Evolutionary conservation across 257 asterid genomes (phyloP).

Genomic region (Solanum bulbocastanum): DNA sequence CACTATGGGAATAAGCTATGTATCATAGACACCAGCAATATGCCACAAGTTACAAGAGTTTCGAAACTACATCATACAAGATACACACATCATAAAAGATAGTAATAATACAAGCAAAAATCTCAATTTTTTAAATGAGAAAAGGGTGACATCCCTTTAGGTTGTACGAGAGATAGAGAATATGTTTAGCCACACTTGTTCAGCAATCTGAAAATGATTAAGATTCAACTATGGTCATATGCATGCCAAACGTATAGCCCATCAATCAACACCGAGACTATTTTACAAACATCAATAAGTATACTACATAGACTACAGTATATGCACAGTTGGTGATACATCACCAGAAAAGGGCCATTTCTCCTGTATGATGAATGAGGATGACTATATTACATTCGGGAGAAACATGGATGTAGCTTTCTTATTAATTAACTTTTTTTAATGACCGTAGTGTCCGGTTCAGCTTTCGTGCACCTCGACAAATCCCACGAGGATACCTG

Average conservation of each 20-base stretch:
- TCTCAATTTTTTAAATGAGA: neutral
- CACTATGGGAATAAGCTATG: neutral
- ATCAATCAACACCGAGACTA: neutral
- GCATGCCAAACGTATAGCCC: neutral
- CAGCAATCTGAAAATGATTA: neutral
- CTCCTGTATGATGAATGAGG: neutral
- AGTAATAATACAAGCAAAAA: neutral
- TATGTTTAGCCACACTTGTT: neutral
- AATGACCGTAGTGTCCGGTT: no score
- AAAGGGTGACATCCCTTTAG: neutral
- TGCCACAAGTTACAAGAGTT: neutral
- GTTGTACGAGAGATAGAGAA: neutral
- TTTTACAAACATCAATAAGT: neutral
- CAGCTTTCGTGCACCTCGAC: no score
- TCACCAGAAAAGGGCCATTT: neutral
- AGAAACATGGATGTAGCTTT: neutral
- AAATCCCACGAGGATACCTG: no score
- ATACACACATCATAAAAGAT: neutral
- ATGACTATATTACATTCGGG: neutral
- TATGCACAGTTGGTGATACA: neutral
- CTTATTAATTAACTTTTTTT: no score
- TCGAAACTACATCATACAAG: neutral
- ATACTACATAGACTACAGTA: no score
- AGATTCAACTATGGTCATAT: neutral
- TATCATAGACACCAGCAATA: neutral